Conservation (phyloP, 306 rosid species). For the Fragaria nilgerrensis region DNA sequence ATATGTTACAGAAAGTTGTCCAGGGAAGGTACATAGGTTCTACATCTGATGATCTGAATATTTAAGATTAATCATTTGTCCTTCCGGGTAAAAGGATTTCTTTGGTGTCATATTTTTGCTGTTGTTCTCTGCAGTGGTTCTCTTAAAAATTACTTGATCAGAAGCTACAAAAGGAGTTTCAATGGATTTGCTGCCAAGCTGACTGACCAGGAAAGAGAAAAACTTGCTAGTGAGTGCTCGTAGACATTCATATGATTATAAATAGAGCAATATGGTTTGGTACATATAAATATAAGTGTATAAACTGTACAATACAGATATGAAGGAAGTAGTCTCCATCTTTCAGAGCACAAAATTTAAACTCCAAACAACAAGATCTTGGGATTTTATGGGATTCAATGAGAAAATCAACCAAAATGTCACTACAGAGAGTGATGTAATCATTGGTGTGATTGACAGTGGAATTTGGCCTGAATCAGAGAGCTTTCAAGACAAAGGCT, state of each 20-base stretch:
- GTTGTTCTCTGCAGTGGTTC: not conserved
- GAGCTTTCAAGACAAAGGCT: not conserved
- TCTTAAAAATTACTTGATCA: not conserved
- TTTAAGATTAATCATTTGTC: not conserved
- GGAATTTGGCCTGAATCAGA: not conserved
- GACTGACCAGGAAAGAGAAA: not conserved
- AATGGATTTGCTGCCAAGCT: not conserved
- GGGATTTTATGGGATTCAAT: not conserved
- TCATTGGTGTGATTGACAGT: not conserved
- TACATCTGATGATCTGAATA: not conserved
- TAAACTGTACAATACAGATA: not conserved
- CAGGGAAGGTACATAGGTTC: not conserved
- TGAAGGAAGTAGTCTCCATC: not conserved
- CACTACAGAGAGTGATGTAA: not conserved
- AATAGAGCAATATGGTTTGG: not conserved
- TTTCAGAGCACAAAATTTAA: not conserved
- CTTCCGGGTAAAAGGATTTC: not conserved
- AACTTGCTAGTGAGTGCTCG: not conserved
- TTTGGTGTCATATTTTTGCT: not conserved
- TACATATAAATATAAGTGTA: not conserved
- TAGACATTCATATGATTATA: not conserved
- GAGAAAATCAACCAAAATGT: not conserved
- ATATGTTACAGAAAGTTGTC: not conserved
- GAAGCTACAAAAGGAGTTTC: not conserved
- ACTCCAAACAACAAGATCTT: not conserved